Base-by-base conservation (phyloP, 257 asterid genomes). In the Forsythia suspensa region DNA sequence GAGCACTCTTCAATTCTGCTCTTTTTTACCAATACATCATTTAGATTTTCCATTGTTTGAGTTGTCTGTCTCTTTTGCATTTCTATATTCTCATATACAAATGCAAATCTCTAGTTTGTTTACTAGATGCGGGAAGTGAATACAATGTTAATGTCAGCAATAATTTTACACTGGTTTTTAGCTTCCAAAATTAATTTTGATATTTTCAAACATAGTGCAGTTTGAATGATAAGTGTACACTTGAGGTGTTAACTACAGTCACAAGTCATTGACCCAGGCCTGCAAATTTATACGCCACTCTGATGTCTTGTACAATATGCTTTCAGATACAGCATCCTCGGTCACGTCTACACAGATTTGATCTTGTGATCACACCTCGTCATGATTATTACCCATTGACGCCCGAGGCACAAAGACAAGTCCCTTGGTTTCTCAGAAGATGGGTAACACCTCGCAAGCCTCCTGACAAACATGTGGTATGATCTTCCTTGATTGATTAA, bases 321-420 rank as follows among this genome's bases (percentile, higher is more conserved):
- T 88, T 80, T 79, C 92, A 94, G 97, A 87, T 94, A 78, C 98
- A 94, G 76, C 98, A 94, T 85, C 98, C 98, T 21, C 90, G 98
- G 81, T 87, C 97, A 82, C 87, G 81, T 72, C 88, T 94, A 20
- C 78, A 86, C 80, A 87, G 97, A 84, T 94, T 94, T 89, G 97
- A 94, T 85, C 87, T 94, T 52, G 94, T 94, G 77, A 87, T 94
- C 80, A 83, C 97, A 43, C 97, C 97, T 80, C 86, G 78, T 75
- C 98, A 94, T 84, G 98, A 94, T 87, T 94, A 94, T 87, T 92
- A 88, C 76, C 89, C 97, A 70, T 79, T 89, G 84, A 89, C 82
- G 34, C 88, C 93, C 3, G 92, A 91, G 87, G 97, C 92, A 41
- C 92, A 88, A 84, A 82, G 87, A 72, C 92, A 92, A 79, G 85